Base-by-base conservation (phyloP, 805 yeast genomes). In the Grigorovia transvaalensis region DNA sequence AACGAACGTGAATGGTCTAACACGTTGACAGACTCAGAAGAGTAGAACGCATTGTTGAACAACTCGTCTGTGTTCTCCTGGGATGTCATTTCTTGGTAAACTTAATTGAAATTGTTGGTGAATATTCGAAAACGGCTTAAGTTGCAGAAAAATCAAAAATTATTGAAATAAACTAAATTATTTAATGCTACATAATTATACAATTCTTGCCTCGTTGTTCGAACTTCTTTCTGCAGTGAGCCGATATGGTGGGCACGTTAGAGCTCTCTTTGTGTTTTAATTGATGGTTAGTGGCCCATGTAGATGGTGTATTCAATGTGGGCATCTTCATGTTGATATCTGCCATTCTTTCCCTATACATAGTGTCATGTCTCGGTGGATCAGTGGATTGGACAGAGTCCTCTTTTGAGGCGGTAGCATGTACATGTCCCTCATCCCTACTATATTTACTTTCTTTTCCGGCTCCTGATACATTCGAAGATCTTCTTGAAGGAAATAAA, bases 1-100 rank as follows among this genome's bases (percentile, higher is more conserved):
- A 68, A 63, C 41, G 60, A 64, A 29, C 61, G 57, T 5, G 66
- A 68, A 55, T 68, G 71, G 27, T 65, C 69, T 15, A 61, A 44
- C 0, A 62, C 60, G 45, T 62, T 60, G 5, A 59, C 57, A 2
- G 67, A 60, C 6, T 50, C 56, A 1, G 69, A 65, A 4, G 67
- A 60, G 50, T 62, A 66, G 47, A 66, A 66, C 2, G 64, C 56
- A 9, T 64, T 57, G 41, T 61, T 59, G 41, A 61, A 48, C 17
- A 62, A 51, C 20, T 58, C 59, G 2, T 60, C 50, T 9, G 52
- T 49, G 27, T 59, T 38, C 18, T n/a, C 17, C 17, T 38, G 42
- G 12, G n/a, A 13, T 15, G 42, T 38, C 42, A 38, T 38, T 9
- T 38, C 18, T 8, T 38, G 4, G 42, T 8, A 38, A 12, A 38